phyloP scores from a whole-genome alignment of 495 filamentous ascomycete genomes.

The Neurospora sp. region DNA sequence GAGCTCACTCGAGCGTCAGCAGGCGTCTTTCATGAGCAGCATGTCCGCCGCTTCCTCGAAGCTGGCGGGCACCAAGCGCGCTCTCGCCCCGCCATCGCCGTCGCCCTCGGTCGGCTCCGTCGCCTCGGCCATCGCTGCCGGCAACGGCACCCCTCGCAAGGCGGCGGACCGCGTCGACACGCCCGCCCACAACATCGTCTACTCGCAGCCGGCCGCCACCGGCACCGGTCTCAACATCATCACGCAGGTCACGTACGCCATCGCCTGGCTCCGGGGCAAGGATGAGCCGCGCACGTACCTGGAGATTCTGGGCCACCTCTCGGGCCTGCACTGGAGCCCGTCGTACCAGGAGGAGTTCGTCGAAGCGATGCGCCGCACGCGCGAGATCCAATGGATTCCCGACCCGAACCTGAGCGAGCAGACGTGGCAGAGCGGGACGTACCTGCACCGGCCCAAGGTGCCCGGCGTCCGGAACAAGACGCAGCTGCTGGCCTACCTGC shows the following conservation, averaged over 20 bases:
- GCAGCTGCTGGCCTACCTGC: slow-evolving; percentile 68
- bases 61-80: slow-evolving; percentile 35
- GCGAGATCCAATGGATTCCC: slow-evolving; percentile 60
- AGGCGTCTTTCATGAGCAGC: slow-evolving; percentile 35
- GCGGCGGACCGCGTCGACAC: slow-evolving; percentile 29
- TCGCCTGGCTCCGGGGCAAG: slow-evolving; percentile 76
- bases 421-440: slow-evolving; percentile 52
- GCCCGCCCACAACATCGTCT: slow-evolving; percentile 42
- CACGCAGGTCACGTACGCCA: slow-evolving; percentile 74
- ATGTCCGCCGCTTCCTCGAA: slow-evolving; percentile 39
- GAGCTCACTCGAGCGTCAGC: slow-evolving; percentile 40
- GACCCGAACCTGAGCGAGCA: slow-evolving; percentile 45
- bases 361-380: slow-evolving; percentile 45
- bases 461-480: slow-evolving; percentile 66
- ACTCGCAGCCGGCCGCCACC: slow-evolving; percentile 69
- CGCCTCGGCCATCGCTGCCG: slow-evolving; percentile 33
- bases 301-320: slow-evolving; percentile 70
- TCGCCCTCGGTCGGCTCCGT: slow-evolving; percentile 36
- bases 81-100: slow-evolving; percentile 26
- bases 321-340: slow-evolving; percentile 43
- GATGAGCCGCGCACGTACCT: slow-evolving; percentile 56
- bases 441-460: slow-evolving; percentile 63
- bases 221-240: slow-evolving; percentile 70
- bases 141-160: no score
- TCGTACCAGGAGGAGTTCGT: slow-evolving; percentile 33